Conservation (phyloP, 805 yeast species). For the Ogataea henricii region DNA sequence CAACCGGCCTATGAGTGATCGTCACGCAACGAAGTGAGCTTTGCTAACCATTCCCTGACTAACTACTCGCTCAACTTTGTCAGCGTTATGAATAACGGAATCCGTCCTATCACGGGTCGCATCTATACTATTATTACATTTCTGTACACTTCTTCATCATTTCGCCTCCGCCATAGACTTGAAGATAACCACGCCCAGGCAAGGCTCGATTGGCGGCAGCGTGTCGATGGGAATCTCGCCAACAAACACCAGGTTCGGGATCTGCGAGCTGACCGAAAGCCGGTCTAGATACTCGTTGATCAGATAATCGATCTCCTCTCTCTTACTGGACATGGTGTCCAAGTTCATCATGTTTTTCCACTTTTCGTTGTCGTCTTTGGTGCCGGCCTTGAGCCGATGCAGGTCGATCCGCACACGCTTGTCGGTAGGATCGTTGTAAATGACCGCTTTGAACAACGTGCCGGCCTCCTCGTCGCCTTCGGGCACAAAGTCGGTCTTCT, state of each 20-base stretch:
- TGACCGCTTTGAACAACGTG: slow-evolving; percentile 15
- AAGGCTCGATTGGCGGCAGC: slow-evolving; percentile 20
- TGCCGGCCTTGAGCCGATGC: slow-evolving; percentile 13
- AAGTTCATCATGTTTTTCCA: slow-evolving; percentile 24
- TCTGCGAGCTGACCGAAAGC: slow-evolving; percentile 23
- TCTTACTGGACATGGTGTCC: slow-evolving; percentile 9
- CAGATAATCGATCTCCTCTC: slow-evolving; percentile 16
- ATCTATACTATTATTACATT: not conserved
- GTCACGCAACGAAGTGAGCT: no score
- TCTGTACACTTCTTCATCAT: not conserved
- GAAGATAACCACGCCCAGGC: slow-evolving; percentile 26
- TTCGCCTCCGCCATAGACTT: slow-evolving; percentile 1
- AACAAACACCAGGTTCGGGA: slow-evolving; percentile 26
- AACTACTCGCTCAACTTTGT: no score
- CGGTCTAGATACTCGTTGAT: slow-evolving; percentile 16
- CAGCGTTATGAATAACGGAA: no score
- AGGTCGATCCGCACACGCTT: slow-evolving; percentile 18
- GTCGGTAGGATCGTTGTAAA: slow-evolving; percentile 14
- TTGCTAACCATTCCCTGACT: no score
- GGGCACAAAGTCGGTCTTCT: slow-evolving; percentile 14
- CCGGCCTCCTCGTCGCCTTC: slow-evolving; percentile 7
- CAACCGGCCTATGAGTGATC: no score
- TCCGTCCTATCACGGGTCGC: no score
- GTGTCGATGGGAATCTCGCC: slow-evolving; percentile 16
- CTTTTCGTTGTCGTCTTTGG: slow-evolving; percentile 18